Conservation (phyloP, 441 rosid species). For the Arabidopsis lyrata region DNA sequence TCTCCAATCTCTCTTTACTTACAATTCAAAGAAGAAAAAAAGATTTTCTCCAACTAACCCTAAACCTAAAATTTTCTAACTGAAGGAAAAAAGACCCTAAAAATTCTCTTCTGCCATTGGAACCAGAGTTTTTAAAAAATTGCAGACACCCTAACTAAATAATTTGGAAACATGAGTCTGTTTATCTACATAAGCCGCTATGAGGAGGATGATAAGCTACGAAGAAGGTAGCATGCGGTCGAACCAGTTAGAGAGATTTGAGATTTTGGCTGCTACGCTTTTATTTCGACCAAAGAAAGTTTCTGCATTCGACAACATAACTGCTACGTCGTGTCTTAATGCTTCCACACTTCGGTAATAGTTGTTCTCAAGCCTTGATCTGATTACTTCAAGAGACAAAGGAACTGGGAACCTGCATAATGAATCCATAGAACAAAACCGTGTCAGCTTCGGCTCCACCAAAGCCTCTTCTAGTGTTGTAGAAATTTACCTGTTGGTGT, state of each 20-base stretch:
- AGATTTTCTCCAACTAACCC: slow-evolving; percentile 21
- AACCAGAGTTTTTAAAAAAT: slow-evolving; percentile 6
- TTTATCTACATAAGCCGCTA: slow-evolving; percentile 35
- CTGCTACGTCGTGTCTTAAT: slow-evolving; percentile 72
- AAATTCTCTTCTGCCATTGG: slow-evolving; percentile 14
- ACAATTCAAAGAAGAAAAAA: slow-evolving; percentile 10
- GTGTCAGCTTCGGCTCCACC: slow-evolving; percentile 26
- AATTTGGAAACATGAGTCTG: slow-evolving; percentile 7
- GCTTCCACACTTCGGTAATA: slow-evolving; percentile 87
- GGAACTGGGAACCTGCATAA: slow-evolving; percentile 91
- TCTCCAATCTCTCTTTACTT: slow-evolving; percentile 32
- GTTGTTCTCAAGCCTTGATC: slow-evolving; percentile 78
- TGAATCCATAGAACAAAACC: slow-evolving; percentile 21
- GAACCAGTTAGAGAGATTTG: slow-evolving; percentile 69
- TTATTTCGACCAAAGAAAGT: slow-evolving; percentile 65
- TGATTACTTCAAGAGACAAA: slow-evolving; percentile 71
- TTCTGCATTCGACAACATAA: slow-evolving; percentile 78
- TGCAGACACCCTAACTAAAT: slow-evolving; percentile 34
- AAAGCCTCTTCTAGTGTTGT: slow-evolving; percentile 9
- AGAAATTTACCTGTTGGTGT: slow-evolving; percentile 78
- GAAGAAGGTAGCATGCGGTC: slow-evolving; percentile 53
- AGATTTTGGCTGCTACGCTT: slow-evolving; percentile 62
- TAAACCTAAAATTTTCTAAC: slow-evolving; percentile 25
- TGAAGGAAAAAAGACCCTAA: not conserved
- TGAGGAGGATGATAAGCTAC: slow-evolving; percentile 43